Base-by-base conservation (phyloP, 2,329 filamentous ascomycete species). In the Trichoderma simmonsii region DNA sequence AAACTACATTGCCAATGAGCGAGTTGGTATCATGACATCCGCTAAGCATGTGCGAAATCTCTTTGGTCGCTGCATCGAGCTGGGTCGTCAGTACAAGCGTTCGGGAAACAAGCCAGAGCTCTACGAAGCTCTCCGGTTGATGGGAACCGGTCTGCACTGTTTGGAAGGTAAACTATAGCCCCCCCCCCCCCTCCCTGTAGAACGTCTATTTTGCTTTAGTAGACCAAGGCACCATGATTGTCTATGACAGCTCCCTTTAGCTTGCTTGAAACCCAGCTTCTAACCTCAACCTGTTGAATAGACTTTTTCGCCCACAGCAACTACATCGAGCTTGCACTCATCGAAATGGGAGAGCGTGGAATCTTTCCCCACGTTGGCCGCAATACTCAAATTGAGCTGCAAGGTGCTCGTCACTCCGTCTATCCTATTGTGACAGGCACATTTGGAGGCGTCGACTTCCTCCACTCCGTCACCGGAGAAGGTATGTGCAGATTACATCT, bases 221-320 rank as follows among this genome's bases (percentile, higher is more conserved):
- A n/a, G n/a, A n/a, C n/a, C n/a, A n/a, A n/a, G n/a, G n/a, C n/a
- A n/a, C n/a, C n/a, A n/a, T n/a, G n/a, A n/a, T n/a, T n/a, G n/a
- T n/a, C n/a, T n/a, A n/a, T n/a, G n/a, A n/a, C n/a, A n/a, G n/a
- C n/a, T n/a, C n/a, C n/a, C n/a, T n/a, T n/a, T n/a, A n/a, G n/a
- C n/a, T n/a, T n/a, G n/a, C n/a, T n/a, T n/a, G n/a, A n/a, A n/a
- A n/a, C n/a, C n/a, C 6, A 18, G 26, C 6, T 12, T 7, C 34
- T 67, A 26, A 67, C 24, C 6, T 43, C 7, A 4, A 12, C 30
- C 18, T 21, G 36, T 12, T 54, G 24, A 39, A 34, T 69, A 89
- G 95, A 98, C 80, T 98, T 91, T 83, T 91, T 94, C 69, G 95
- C 95, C 18, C 95, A 98, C 83, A 97, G 93, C 80, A 98, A 98